A percentile compares a stretch with the other conserved stretches of the same genome.
phyloP scores from a whole-genome alignment of 352 stramenopile species.

The Globisporangium irregulare region DNA sequence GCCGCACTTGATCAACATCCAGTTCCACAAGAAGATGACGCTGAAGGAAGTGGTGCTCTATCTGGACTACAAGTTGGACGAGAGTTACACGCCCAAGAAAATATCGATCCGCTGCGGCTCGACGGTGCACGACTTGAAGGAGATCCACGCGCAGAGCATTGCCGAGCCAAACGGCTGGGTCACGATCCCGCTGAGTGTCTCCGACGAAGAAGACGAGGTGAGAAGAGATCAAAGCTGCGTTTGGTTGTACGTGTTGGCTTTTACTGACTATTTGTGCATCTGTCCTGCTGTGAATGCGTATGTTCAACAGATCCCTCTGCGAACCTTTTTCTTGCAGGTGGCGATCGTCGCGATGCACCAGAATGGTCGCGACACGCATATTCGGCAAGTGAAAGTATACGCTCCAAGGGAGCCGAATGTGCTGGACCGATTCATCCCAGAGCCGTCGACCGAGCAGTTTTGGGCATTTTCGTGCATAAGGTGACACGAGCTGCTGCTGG shows the following conservation, averaged over 20 bases:
- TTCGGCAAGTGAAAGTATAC: constrained; percentile 93
- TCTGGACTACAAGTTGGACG: constrained; percentile 97
- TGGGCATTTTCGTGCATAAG: constrained; percentile 66
- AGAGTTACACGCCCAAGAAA: constrained; percentile 98
- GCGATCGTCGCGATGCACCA: constrained; percentile 97
- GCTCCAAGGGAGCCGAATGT: constrained; percentile 61
- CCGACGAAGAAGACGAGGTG: constrained; percentile 44
- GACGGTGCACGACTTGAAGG: constrained; percentile 95
- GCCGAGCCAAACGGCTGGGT: constrained; percentile 94
- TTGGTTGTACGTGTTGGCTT: not conserved
- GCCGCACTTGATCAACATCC: constrained; percentile 97
- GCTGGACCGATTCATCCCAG: constrained; percentile 48
- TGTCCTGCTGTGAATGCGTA: not conserved
- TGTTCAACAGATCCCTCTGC: constrained; percentile 28
- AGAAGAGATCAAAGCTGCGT: not conserved
- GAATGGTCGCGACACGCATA: constrained; percentile 96
- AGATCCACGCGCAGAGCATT: constrained; percentile 91
- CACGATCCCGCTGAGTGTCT: constrained; percentile 68
- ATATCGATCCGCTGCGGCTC: constrained; percentile 91
- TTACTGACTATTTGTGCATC: not conserved
- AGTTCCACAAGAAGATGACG: constrained; percentile 94
- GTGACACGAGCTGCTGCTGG: constrained; percentile 11
- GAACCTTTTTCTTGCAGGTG: constrained; percentile 96
- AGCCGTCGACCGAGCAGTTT: constrained; percentile 65
- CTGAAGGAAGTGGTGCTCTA: constrained; percentile 96